Conservation (phyloP, 2,329 filamentous ascomycete genomes). For the Metarhizium brunneum region DNA sequence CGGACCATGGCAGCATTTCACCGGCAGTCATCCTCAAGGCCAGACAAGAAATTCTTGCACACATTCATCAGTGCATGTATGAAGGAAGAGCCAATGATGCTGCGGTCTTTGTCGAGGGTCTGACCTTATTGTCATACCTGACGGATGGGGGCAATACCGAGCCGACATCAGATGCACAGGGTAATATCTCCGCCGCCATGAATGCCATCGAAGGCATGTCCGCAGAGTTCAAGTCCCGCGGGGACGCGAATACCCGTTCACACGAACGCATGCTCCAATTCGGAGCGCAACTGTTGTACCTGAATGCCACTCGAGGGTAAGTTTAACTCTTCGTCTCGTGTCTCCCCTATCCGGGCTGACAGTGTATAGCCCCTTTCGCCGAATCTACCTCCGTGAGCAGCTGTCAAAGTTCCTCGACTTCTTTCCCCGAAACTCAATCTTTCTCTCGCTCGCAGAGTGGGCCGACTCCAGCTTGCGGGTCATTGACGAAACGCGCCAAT, state of each 20-base stretch:
- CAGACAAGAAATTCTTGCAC: conserved; percentile 41
- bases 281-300: conserved; percentile 54
- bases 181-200: conserved; percentile 45
- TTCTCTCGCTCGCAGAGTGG: conserved; percentile 65
- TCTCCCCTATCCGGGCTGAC: background rate
- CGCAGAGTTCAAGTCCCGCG: conserved; percentile 29
- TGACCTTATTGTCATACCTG: conserved; percentile 61
- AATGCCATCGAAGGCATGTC: conserved; percentile 31
- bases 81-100: conserved; percentile 38
- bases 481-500: conserved; percentile 64
- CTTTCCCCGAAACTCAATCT: conserved; percentile 70
- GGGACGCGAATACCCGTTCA: conserved; percentile 20
- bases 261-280: conserved; percentile 63
- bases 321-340: conserved; percentile 10
- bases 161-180: conserved; percentile 37
- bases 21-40: conserved; percentile 41
- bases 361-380: conserved; percentile 50
- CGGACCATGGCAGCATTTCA: conserved; percentile 12
- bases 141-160: conserved; percentile 31
- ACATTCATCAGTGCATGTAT: conserved; percentile 47
- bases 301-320: conserved; percentile 52
- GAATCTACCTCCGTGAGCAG: conserved; percentile 52
- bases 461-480: conserved; percentile 64
- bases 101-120: conserved; percentile 47
- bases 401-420: conserved; percentile 49